Evolutionary conservation across 345 rosid species (phyloP).

Genomic region (Salix koriyanagi): DNA sequence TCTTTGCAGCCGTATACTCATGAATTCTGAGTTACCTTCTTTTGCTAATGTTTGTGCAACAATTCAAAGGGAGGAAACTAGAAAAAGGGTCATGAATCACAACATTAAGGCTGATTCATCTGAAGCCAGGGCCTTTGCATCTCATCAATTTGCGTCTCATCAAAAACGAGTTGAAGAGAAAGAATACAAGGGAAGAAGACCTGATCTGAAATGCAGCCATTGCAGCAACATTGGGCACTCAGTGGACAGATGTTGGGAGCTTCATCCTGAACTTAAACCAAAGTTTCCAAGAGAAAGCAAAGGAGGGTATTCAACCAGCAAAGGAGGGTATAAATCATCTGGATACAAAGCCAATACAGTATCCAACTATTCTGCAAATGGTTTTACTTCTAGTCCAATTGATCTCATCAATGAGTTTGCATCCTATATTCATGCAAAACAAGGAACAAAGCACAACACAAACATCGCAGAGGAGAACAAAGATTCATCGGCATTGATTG

Average conservation of each 20-base stretch:
- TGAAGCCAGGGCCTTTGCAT: no score
- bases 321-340: neutral
- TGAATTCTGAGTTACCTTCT: neutral
- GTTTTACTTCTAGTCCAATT: no score
- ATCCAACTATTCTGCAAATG: no score
- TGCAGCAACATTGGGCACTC: no score
- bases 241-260: neutral
- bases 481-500: neutral
- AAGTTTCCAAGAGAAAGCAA: neutral
- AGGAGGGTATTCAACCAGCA: neutral
- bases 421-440: neutral
- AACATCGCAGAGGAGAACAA: neutral
- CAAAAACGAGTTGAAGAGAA: neutral
- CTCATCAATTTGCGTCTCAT: no score
- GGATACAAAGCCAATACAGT: no score
- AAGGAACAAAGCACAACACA: neutral
- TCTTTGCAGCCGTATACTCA: neutral
- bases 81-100: neutral
- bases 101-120: rapidly evolving
- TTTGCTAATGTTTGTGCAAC: neutral
- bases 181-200: neutral
- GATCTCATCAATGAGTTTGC: no score
- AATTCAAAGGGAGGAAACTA: neutral
- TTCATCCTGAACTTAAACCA: neutral
- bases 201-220: no score